Base-by-base conservation (phyloP, 768 basidiomycete species). In the Tulasnella sp. region DNA sequence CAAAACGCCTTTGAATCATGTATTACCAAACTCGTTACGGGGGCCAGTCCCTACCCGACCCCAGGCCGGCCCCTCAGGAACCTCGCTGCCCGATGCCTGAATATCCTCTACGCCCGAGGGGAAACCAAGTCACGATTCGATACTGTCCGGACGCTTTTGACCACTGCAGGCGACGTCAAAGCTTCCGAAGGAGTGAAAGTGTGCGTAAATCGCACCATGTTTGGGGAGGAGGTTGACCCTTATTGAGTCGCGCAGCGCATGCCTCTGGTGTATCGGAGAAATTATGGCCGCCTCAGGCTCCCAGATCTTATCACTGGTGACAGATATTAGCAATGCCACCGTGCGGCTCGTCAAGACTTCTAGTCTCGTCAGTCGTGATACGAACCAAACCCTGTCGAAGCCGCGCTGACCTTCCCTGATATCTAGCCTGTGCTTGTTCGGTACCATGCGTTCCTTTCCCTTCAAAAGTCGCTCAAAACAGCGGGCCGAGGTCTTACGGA, bases 271-370 rank as follows among this genome's bases (percentile, higher is more conserved):
- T 81, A 90, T 97, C 34, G 97, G 96, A 3, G 96, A 97, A 84
- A 86, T 98, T 11, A 98, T 98, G 94, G 90, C 87, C 40, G 88
- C 88, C 9, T 94, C 93, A 84, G 97, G 97, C 6, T 88, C 92
- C 6, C 94, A 98, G 87, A 92, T 96, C 85, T 97, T 98, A 96
- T 98, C 96, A 0, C 93, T 96, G 83, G 93, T 97, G 91, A 90
- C 92, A 41, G 97, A 99, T 84, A 93, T 97, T 46, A 87, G 91
- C 28, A 87, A 88, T 1, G 87, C 91, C 0, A 88, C 92, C 0
- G 85, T 94, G 64, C 95, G 92, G 85, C 90, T 92, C 0, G 89
- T 90, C 83, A 93, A 85, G 79, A 84, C 90, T 81, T 91, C 92
- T 12, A 96, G 94, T 44, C 89, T 87, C 83, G 96, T 94, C 81